Evolutionary conservation across 352 stramenopile genomes (phyloP), one percentile per base, ranked within the genome.

Genomic region (Phytopythium vexans): DNA sequence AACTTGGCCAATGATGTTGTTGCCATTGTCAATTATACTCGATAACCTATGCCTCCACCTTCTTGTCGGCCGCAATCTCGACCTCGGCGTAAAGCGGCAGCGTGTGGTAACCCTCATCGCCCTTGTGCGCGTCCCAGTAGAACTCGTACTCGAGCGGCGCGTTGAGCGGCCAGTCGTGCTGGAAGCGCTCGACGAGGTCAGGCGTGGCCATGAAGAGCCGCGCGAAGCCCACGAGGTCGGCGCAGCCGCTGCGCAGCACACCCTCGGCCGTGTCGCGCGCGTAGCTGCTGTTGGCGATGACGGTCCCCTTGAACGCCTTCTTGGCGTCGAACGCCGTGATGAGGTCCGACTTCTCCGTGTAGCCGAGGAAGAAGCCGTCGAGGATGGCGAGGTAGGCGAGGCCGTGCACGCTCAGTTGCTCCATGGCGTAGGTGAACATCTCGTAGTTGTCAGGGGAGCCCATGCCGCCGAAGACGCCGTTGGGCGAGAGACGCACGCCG

Each of bases 131-230:
- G 37, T 64, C 60, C 54, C 55, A 68, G 40, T 49, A 68, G 41
- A 51, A 55, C 45, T 68, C 42, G 14, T 66, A 66, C 36, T 48
- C 31, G 34, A 62, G 40, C 46, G 54, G 11, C 8, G 56, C 43
- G 6, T 39, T 64, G 8, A 69, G 27, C 37, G 61, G 56, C 51
- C 47, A 62, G 38, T 58, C 52, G 42, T 70, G 54, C 49, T 63
- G 37, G 42, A 73, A 64, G 8, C 56, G 65, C 4, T 70, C 54
- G 10, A 70, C 63, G 35, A 82, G 57, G 51, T 82, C 70, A 8
- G 71, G 71, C 39, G 71, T 82, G 32, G 56, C 35, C 49, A 76
- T 76, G 57, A 72, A 82, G 44, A 48, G 55, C 5, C 61, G 62
- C 15, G 57, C 63, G 21, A 77, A 83, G 32, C 58, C 61, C 41